Conservation (phyloP, 163 green algal genomes). For the Picocystis sp. region DNA sequence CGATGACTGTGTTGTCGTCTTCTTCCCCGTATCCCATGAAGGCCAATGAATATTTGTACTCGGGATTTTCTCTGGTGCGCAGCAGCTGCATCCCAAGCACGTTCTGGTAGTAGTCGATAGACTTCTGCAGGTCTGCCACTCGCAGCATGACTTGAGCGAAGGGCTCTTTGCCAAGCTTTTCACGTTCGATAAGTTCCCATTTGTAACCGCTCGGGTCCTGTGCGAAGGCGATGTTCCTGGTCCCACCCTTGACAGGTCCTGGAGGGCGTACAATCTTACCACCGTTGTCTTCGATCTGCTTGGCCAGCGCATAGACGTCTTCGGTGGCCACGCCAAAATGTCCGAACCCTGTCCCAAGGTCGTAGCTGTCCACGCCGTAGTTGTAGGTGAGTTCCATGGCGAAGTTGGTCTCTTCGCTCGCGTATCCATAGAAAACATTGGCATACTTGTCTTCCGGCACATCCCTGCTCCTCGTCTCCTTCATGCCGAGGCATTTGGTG, state of each 20-base stretch:
- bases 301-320: conserved; percentile 48
- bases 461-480: conserved; percentile 47
- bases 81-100: conserved; percentile 41
- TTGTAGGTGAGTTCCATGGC: conserved; percentile 9
- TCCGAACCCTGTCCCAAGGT: conserved; percentile 66
- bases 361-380: conserved; percentile 37
- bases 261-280: conserved; percentile 60
- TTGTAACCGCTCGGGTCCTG: conserved; percentile 72
- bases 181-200: conserved; percentile 67
- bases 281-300: conserved; percentile 37
- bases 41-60: conserved; percentile 65
- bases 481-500: conserved; percentile 54
- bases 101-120: conserved; percentile 53
- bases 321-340: conserved; percentile 66
- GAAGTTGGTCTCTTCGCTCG: conserved; percentile 21
- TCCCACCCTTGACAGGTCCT: conserved; percentile 78
- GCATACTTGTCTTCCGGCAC: conserved; percentile 27
- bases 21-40: conserved; percentile 74
- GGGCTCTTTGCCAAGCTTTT: conserved; percentile 39
- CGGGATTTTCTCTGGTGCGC: conserved; percentile 42
- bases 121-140: conserved; percentile 45
- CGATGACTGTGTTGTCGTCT: conserved; percentile 54
- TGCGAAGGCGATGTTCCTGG: conserved; percentile 73
- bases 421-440: conserved; percentile 1
- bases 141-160: conserved; percentile 75